phyloP scores from a whole-genome alignment of 257 asterid species.

The Cynanchum wilfordii region DNA sequence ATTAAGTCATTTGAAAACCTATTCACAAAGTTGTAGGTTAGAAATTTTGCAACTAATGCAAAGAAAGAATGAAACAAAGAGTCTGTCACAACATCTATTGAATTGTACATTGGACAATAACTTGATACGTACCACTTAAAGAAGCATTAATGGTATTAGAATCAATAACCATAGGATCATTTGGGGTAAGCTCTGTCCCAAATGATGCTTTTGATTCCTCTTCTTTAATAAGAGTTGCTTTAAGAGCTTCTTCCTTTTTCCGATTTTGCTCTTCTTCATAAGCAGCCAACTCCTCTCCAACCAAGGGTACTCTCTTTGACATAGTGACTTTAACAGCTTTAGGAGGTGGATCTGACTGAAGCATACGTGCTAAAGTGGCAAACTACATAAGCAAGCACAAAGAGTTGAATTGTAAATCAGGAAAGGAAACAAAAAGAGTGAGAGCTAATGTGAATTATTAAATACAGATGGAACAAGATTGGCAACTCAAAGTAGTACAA shows the following conservation, averaged over 20 bases:
- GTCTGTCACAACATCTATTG: neutral
- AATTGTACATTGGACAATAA: neutral
- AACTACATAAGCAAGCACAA: conserved; percentile 45
- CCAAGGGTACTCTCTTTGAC: conserved; percentile 90
- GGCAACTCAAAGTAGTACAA: neutral
- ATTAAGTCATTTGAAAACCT: neutral
- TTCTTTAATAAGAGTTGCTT: conserved; percentile 77
- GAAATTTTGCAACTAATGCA: neutral
- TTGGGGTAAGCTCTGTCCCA: conserved; percentile 43
- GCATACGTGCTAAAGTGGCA: conserved; percentile 91
- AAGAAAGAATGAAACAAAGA: neutral
- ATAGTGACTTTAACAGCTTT: conserved; percentile 96
- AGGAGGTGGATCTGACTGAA: conserved; percentile 99
- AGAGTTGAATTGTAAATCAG: conserved; percentile 8
- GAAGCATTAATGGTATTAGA: conserved; percentile 39
- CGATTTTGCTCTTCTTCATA: conserved; percentile 91
- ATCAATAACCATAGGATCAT: conserved; percentile 81
- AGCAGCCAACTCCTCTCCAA: conserved; percentile 98
- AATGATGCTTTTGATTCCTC: conserved; percentile 73
- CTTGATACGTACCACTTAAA: conserved; percentile 44
- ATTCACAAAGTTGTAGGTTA: neutral
- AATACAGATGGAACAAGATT: neutral
- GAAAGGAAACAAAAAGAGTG: neutral
- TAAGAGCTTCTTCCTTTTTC: conserved; percentile 87
- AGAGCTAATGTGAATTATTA: neutral